Base-by-base conservation (phyloP, 1,284 basidiomycete genomes). In the Filobasidium uniguttulatum region DNA sequence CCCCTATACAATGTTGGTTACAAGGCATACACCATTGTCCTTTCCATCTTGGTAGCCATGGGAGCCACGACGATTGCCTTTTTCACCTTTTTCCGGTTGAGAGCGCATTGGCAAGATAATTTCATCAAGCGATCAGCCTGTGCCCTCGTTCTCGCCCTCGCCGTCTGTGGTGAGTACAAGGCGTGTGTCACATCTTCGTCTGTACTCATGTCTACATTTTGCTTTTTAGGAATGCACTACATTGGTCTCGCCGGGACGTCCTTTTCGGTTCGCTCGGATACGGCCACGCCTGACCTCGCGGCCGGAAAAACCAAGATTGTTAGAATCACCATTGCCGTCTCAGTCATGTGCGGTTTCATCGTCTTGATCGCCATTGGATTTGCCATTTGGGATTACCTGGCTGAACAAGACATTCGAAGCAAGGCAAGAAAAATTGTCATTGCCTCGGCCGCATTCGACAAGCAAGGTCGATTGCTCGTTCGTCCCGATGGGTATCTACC, bases 401-500 rank as follows among this genome's bases (percentile, higher is more conserved):
- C 20, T 23, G 46, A 47, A 12, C 66, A 66, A 14, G 62, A 69
- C 33, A 65, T 68, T 25, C 61, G 67, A 33, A 59, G 65, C 40
- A 69, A 66, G 53, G 69, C 72, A 20, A 63, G 71, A 45, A 70
- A 72, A 58, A 70, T 75, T 47, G 70, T 73, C 50, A 65, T 75
- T 52, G 72, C 71, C 53, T 68, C 66, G 20, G 72, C 69, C 17
- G 67, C 70, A 2, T 74, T 75, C 53, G 72, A 73, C 61, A 69
- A 68, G 56, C 61, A 65, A 33, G 73, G 73, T 30, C 67, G 68
- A 44, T 64, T 75, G 9, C 61, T 75, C 17, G 72, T 74, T 56
- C 70, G 69, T 57, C 62, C 68, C 44, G 72, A 75, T 57, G 73
- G 73, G 40, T 71, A 68, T 26, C 63, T 74, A 44, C 73, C 73